Evolutionary conservation across 176 grass and related monocot species (phyloP).

Genomic region (Avena atlantica): DNA sequence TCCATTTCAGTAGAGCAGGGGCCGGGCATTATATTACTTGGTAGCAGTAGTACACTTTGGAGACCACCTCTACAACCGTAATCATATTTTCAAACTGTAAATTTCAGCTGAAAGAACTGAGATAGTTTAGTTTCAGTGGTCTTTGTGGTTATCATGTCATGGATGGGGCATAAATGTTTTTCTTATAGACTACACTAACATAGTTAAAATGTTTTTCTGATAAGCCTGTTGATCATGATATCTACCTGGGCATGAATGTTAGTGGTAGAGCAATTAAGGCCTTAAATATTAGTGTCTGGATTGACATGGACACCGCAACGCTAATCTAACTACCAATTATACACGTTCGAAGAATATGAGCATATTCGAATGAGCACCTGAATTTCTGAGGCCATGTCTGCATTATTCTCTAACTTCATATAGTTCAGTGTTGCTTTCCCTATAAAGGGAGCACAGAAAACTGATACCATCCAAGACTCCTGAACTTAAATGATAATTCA

Average conservation of each 20-base stretch:
- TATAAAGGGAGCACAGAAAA: neutral
- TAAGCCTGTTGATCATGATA: neutral
- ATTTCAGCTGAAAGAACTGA: neutral
- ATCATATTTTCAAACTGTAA: neutral
- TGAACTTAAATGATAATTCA: neutral
- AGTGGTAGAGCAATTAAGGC: neutral
- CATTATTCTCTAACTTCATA: neutral
- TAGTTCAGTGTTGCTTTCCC: neutral
- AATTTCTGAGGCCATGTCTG: neutral
- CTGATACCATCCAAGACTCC: too few species aligned
- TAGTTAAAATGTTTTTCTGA: too few species aligned
- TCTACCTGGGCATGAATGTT: neutral
- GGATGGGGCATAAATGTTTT: too few species aligned
- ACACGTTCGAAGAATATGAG: neutral
- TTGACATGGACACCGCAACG: neutral
- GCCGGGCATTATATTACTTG: neutral
- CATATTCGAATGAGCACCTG: neutral
- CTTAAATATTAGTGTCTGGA: neutral
- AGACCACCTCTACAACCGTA: neutral
- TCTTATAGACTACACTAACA: too few species aligned
- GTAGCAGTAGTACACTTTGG: neutral
- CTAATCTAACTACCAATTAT: neutral
- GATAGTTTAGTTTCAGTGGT: neutral
- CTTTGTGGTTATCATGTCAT: neutral
- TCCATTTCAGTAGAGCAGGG: conserved; percentile 7